Base-by-base conservation (phyloP, 768 basidiomycete genomes). In the Boletus fagicola region DNA sequence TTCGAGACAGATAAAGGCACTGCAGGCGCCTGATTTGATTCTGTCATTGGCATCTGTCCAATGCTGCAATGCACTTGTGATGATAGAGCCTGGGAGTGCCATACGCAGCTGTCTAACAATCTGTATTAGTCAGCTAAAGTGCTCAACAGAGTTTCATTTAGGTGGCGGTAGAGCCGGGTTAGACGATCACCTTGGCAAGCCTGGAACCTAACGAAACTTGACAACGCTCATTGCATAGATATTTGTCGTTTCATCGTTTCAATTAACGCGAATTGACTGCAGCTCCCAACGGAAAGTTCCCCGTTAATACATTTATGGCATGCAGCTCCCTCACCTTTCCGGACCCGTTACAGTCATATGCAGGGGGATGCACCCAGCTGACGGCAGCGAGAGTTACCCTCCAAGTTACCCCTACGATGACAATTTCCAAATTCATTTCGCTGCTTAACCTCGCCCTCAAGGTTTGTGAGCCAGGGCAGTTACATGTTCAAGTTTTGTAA, bases 301-400 rank as follows among this genome's bases (percentile, higher is more conserved):
- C 61, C 69, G 68, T 64, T 67, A 59, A 69, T 65, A 62, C 62
- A 40, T 33, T 73, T 69, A 72, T 73, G 71, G 60, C 69, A 71
- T 57, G 13, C 40, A 44, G 54, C 59, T 56, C 58, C 38, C 44
- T 53, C 61, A 39, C 59, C 54, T 51, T 49, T 58, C 62, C 61
- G 56, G 67, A 52, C 69, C 67, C 59, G 60, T 71, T 71, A 72
- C 69, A 71, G 69, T 67, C 67, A 71, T 71, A 71, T 71, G 45
- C 65, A 71, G 69, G 69, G 68, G 68, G 51, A 55, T 53, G 35
- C 39, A 26, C 53, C 59, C 54, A 35, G 42, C 52, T 72, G 20
- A 68, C 69, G 69, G 66, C 69, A 71, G 54, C 60, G 49, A 61
- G 60, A 31, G 61, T 59, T 49, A 56, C 58, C 43, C 35, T 31